Evolutionary conservation across 2,329 filamentous ascomycete species (phyloP), one percentile per base, ranked within the genome.

Genomic region (Fusarium solani-melongenae): DNA sequence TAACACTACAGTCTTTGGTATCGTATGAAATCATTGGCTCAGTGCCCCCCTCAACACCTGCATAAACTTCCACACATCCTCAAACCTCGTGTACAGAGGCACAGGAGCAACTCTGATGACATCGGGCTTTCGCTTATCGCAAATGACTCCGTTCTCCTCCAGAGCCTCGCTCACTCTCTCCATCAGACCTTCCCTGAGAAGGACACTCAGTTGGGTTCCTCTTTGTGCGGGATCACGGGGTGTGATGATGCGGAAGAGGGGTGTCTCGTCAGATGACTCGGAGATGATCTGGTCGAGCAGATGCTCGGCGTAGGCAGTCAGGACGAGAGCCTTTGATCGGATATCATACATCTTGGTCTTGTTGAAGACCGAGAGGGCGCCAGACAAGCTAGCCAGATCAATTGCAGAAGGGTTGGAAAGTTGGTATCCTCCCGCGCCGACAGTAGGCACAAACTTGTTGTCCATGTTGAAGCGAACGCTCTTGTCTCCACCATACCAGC

Each of bases 401-500:
- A 96, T 86, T 12, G 92, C 93, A 0, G 91, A 94, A 89, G 38
- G 94, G 80, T 98, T 98, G 59, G 92, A 94, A n/a, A 96, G 82
- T 82, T 97, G 94, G 82, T 91, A 98, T 5, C 95, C 95, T 36
- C 88, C 90, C 0, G 95, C 95, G 41, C 95, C 95, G 3, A 89
- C 84, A 9, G 93, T 93, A 5, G 95, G 94, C 44, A 91, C 85
- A 82, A 97, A 97, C 66, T 86, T 85, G 82, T 94, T 96, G 65
- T 92, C 90, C 95, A 98, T 98, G 74, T 90, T 87, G 84, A 98
- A 97, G 15, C 95, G 88, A 36, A 90, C 90, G 57, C 85, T 83
- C 82, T 94, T 94, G 83, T 95, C 92, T 62, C 91, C 92, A 60
- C 95, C 95, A 89, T 96, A 98, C 95, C 95, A 98, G 27, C 95